These are phyloP conservation scores for Wickerhamiella sorbophila DNA, from an alignment of 805 yeast genomes.

Conservation along the genomic window DNA sequence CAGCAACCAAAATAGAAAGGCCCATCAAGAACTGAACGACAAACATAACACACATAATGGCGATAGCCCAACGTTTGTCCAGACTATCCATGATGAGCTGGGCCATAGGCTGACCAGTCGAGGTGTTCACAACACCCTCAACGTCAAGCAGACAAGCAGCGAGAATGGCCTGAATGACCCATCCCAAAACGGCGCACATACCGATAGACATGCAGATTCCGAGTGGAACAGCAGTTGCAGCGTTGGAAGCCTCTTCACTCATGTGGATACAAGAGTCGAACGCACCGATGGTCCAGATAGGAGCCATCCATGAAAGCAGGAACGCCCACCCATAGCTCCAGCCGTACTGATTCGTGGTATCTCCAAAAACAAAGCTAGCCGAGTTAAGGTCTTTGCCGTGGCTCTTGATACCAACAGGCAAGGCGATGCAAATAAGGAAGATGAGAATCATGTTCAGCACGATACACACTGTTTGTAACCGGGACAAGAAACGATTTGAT, in stretches of 20 bases:
- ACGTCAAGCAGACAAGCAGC: conserved; percentile 35
- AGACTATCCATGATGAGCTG: conserved; percentile 48
- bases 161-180: conserved; percentile 37
- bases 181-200: conserved; percentile 47
- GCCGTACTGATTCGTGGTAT: conserved; percentile 32
- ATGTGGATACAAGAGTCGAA: conserved; percentile 61
- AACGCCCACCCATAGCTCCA: conserved; percentile 52
- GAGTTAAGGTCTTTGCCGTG: conserved; percentile 29
- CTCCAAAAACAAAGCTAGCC: conserved; percentile 42
- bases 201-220: conserved; percentile 48
- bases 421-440: conserved; percentile 42
- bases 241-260: conserved; percentile 56
- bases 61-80: conserved; percentile 52
- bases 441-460: conserved; percentile 39
- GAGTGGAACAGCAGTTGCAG: conserved; percentile 47
- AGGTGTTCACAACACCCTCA: conserved; percentile 29
- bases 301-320: conserved; percentile 44
- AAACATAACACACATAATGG: conserved; percentile 44
- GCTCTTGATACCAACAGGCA: conserved; percentile 38
- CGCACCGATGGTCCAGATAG: conserved; percentile 63
- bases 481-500: conserved; percentile 43
- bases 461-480: conserved; percentile 46
- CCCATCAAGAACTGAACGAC: conserved; percentile 56
- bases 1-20: conserved; percentile 44
- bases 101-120: conserved; percentile 49